Evolutionary conservation across 306 rosid genomes (phyloP).

Genomic region (Clitoria ternatea): DNA sequence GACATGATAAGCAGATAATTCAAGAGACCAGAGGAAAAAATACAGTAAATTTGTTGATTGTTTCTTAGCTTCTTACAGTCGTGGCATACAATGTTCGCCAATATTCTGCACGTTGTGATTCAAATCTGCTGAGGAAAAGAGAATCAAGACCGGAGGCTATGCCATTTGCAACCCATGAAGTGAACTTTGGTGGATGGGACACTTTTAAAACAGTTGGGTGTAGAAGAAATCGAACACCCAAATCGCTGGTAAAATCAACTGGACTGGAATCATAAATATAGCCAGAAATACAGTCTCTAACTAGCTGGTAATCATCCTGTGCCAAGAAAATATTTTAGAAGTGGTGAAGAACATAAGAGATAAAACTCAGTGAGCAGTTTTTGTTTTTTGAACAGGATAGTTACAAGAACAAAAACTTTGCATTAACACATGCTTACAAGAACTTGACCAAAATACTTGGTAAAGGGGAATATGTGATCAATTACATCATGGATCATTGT

Average conservation of each 20-base stretch:
- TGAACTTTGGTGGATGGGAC: slow-evolving; percentile 73
- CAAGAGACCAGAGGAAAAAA: slow-evolving; percentile 11
- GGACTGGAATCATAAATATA: slow-evolving; percentile 94
- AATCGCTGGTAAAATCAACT: slow-evolving; percentile 90
- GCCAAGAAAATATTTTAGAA: slow-evolving; percentile 21
- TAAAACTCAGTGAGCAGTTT: slow-evolving; percentile 2
- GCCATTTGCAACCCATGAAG: slow-evolving; percentile 70
- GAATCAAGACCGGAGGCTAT: slow-evolving; percentile 90
- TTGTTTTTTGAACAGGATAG: background rate
- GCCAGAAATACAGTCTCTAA: slow-evolving; percentile 79
- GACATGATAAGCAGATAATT: slow-evolving; percentile 14
- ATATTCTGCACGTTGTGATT: slow-evolving; percentile 85
- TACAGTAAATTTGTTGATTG: background rate
- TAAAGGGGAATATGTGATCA: slow-evolving; percentile 8
- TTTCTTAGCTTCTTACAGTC: slow-evolving; percentile 48
- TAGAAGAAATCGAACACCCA: slow-evolving; percentile 81
- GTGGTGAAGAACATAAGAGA: slow-evolving; percentile 1
- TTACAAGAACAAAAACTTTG: slow-evolving; percentile 5
- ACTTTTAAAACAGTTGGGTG: slow-evolving; percentile 73
- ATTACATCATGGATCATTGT: background rate
- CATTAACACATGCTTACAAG: background rate
- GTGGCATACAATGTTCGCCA: slow-evolving; percentile 94
- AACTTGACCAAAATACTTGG: background rate
- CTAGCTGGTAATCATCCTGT: slow-evolving; percentile 73
- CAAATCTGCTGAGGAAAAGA: slow-evolving; percentile 81